Conservation (phyloP, 768 basidiomycete genomes). For the Pisolithus tinctorius region DNA sequence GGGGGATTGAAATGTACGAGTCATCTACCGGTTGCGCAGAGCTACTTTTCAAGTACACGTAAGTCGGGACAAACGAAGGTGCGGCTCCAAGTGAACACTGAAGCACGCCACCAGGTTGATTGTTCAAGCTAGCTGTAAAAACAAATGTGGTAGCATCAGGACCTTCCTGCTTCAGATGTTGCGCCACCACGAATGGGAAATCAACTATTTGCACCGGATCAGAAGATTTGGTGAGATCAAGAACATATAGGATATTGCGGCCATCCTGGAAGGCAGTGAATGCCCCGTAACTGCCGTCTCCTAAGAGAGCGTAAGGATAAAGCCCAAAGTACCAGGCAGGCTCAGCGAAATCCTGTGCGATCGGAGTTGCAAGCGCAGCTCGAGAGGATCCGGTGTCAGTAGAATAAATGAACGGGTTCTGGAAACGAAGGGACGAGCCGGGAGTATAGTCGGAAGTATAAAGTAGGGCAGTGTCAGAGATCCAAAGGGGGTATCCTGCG, state of each 20-base stretch:
- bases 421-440: constrained; percentile 40
- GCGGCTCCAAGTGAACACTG: neutral
- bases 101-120: constrained; percentile 7
- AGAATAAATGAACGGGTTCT: constrained; percentile 37
- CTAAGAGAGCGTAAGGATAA: constrained; percentile 19
- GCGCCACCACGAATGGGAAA: constrained; percentile 10
- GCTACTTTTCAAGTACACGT: no score
- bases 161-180: constrained; percentile 4
- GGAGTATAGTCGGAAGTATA: constrained; percentile 45
- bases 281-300: constrained; percentile 14
- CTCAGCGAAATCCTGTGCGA: constrained; percentile 19
- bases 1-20: constrained; percentile 8
- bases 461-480: constrained; percentile 43
- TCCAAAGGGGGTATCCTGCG: constrained; percentile 28
- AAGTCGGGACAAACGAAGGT: no score
- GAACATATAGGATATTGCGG: constrained; percentile 25
- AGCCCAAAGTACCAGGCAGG: constrained; percentile 12
- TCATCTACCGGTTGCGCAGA: no score
- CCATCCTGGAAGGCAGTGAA: constrained; percentile 28
- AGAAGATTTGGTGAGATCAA: constrained; percentile 14
- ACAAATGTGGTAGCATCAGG: constrained; percentile 1
- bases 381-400: constrained; percentile 23
- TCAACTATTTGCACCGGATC: neutral
- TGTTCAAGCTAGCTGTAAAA: constrained; percentile 4
- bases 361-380: constrained; percentile 12